phyloP scores from a whole-genome alignment of 2,329 filamentous ascomycete species.

The Colletotrichum horii region DNA sequence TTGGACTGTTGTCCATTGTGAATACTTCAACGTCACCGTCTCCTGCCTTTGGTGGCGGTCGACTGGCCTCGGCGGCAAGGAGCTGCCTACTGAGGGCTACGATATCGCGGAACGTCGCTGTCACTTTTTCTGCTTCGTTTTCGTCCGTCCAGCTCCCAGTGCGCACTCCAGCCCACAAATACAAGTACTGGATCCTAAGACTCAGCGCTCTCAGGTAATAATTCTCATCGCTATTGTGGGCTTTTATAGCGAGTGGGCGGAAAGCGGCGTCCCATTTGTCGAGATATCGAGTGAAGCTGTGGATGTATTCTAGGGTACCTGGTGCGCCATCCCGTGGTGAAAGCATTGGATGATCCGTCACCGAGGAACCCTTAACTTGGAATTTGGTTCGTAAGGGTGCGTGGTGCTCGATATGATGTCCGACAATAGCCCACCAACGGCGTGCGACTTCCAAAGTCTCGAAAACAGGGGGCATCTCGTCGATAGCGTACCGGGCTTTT shows the following conservation, averaged over 20 bases:
- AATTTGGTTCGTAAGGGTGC: background rate
- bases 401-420: conserved; percentile 1
- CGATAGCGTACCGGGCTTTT: background rate
- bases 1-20: background rate
- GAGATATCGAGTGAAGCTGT: background rate
- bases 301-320: background rate
- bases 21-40: background rate
- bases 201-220: background rate
- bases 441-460: background rate
- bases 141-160: background rate
- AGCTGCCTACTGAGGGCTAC: background rate
- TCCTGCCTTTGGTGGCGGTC: background rate
- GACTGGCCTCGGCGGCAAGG: background rate
- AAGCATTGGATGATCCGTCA: background rate
- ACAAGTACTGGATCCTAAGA: conserved; percentile 3
- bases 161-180: background rate
- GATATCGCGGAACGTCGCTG: background rate
- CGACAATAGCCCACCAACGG: background rate
- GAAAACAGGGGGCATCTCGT: conserved; percentile 6
- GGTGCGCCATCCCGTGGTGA: background rate
- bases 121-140: background rate
- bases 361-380: background rate
- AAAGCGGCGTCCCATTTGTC: background rate
- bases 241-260: background rate
- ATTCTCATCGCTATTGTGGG: background rate